phyloP scores from a whole-genome alignment of 306 rosid species.

The Cajanus cajan region DNA sequence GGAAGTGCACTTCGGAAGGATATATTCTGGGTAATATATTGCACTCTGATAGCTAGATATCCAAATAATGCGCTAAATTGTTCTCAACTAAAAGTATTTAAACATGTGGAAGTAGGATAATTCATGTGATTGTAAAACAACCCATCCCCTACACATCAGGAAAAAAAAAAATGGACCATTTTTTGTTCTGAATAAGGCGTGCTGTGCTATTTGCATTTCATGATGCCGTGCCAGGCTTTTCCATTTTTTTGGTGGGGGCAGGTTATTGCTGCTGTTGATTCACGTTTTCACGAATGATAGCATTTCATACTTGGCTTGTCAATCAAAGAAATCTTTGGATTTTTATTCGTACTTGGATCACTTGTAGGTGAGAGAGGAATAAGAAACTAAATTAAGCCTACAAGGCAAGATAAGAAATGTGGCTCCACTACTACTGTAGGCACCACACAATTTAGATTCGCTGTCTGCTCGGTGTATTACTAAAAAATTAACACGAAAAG shows the following conservation, averaged over 20 bases:
- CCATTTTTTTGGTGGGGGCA: slow-evolving; percentile 12
- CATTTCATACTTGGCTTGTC: slow-evolving; percentile 1
- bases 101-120: neutral
- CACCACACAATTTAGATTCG: slow-evolving; percentile 9
- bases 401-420: slow-evolving; percentile 5
- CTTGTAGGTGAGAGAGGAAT: neutral
- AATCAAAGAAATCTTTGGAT: neutral
- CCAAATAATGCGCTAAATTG: neutral
- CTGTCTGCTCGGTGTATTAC: neutral
- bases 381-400: slow-evolving; percentile 6
- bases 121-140: neutral
- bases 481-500: neutral
- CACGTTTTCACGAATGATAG: neutral
- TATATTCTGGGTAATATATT: neutral
- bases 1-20: neutral
- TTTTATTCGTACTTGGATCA: neutral
- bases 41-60: neutral
- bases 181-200: neutral
- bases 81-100: neutral
- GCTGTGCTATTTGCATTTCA: slow-evolving; percentile 7
- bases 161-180: neutral
- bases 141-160: neutral
- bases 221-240: slow-evolving; percentile 11
- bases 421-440: slow-evolving; percentile 1
- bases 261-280: neutral